Evolutionary conservation across 2,329 filamentous ascomycete species (phyloP).

Genomic region (Thielaviopsis euricoi): DNA sequence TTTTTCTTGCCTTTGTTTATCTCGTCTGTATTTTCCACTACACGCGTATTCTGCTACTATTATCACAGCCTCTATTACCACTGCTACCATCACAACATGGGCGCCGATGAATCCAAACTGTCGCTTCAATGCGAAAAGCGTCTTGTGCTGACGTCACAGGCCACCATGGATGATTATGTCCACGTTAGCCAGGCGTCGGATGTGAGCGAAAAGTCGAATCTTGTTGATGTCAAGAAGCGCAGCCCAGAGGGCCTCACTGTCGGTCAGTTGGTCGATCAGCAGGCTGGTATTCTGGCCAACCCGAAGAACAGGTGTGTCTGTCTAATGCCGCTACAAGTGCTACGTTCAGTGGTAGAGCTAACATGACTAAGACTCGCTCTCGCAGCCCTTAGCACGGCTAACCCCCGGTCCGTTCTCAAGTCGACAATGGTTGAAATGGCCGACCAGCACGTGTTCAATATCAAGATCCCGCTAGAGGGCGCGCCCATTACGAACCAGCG

Average conservation of each 20-base stretch:
- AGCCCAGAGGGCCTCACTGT: conserved; percentile 33
- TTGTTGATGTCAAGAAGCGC: conserved; percentile 1
- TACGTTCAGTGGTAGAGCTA: not conserved
- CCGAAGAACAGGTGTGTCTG: conserved; percentile 43
- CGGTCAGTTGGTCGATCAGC: conserved; percentile 38
- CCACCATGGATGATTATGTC: conserved; percentile 1
- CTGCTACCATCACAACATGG: not conserved
- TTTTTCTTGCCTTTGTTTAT: not conserved
- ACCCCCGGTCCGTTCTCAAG: conserved; percentile 49
- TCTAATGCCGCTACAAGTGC: not conserved
- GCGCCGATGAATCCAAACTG: conserved; percentile 1
- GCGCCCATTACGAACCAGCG: conserved; percentile 73
- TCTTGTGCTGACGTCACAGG: not conserved
- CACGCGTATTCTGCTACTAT: not conserved
- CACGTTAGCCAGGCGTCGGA: not conserved
- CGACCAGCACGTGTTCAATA: conserved; percentile 69
- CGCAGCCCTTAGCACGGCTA: conserved; percentile 50
- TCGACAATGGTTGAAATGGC: conserved; percentile 44
- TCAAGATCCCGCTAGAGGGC: conserved; percentile 68
- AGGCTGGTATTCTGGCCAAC: conserved; percentile 43
- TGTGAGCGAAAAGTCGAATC: conserved; percentile 5
- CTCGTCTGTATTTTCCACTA: not conserved
- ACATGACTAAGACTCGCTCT: conserved; percentile 49
- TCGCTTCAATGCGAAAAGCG: not conserved
- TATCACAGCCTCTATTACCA: not conserved